These are phyloP conservation scores for Berberis vulgaris DNA, from an alignment of 164 flowering plant species.

Conservation along the genomic window DNA sequence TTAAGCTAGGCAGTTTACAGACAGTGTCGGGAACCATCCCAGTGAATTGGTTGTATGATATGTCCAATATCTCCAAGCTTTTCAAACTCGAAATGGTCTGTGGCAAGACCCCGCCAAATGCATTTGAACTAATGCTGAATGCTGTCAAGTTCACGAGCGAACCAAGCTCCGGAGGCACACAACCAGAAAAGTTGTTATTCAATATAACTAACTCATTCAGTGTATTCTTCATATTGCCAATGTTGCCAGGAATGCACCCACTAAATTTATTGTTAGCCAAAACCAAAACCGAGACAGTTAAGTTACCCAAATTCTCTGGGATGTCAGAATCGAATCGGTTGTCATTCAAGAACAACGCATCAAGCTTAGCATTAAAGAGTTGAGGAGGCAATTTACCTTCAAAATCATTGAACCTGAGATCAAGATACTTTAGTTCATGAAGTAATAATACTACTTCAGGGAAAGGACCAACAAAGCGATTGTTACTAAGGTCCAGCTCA, in stretches of 20 bases:
- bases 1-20: constrained; percentile 44
- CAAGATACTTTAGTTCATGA: constrained; percentile 47
- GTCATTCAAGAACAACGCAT: constrained; percentile 65
- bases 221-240: constrained; percentile 50
- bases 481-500: constrained; percentile 58
- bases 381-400: constrained; percentile 57
- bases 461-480: constrained; percentile 37
- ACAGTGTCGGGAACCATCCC: constrained; percentile 44
- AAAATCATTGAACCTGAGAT: constrained; percentile 63
- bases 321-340: constrained; percentile 53
- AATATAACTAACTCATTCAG: constrained; percentile 49
- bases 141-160: constrained; percentile 40
- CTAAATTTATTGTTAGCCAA: constrained; percentile 10
- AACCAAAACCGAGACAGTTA: constrained; percentile 2
- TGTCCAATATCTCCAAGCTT: constrained; percentile 24
- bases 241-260: constrained; percentile 71
- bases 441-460: constrained; percentile 43
- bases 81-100: constrained; percentile 26
- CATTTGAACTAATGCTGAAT: constrained; percentile 34
- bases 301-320: constrained; percentile 33
- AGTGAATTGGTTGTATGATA: constrained; percentile 37
- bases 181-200: constrained; percentile 46
- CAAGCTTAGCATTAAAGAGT: constrained; percentile 46
- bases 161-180: constrained; percentile 63
- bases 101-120: constrained; percentile 42